Conservation (phyloP, 495 filamentous ascomycete genomes). For the Lophium mytilinum region DNA sequence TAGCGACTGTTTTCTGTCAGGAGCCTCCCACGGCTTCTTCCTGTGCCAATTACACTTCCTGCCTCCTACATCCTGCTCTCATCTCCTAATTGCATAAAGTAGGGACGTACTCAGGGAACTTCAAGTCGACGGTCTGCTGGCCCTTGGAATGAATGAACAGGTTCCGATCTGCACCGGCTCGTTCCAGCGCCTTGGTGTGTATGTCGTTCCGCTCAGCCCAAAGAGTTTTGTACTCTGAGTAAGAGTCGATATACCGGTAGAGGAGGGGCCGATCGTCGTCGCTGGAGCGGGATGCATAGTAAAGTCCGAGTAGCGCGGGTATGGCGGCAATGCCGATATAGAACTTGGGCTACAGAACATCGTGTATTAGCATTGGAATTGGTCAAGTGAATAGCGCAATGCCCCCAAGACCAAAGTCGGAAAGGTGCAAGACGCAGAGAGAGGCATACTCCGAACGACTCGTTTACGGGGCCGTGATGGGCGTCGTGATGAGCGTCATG, state of each 20-base stretch:
- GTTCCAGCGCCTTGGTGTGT: conserved; percentile 58
- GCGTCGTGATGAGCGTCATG: conserved; percentile 21
- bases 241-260: conserved; percentile 49
- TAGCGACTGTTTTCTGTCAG: background rate
- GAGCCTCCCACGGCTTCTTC: background rate
- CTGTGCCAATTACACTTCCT: background rate
- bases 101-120: conserved; percentile 59
- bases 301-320: conserved; percentile 48
- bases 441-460: conserved; percentile 54
- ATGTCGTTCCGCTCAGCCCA: conserved; percentile 54
- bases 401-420: conserved; percentile 2
- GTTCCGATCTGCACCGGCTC: conserved; percentile 59
- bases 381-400: background rate
- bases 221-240: conserved; percentile 38
- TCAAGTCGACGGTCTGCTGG: conserved; percentile 44
- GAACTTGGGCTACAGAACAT: conserved; percentile 49
- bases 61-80: background rate
- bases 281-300: conserved; percentile 42
- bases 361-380: conserved; percentile 17
- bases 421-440: conserved; percentile 1
- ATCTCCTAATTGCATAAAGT: background rate
- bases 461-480: conserved; percentile 47
- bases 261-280: conserved; percentile 45
- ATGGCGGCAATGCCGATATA: conserved; percentile 55
- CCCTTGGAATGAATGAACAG: conserved; percentile 51